Evolutionary conservation across 768 basidiomycete genomes (phyloP).

Genomic region (Pleurotus sapidus): DNA sequence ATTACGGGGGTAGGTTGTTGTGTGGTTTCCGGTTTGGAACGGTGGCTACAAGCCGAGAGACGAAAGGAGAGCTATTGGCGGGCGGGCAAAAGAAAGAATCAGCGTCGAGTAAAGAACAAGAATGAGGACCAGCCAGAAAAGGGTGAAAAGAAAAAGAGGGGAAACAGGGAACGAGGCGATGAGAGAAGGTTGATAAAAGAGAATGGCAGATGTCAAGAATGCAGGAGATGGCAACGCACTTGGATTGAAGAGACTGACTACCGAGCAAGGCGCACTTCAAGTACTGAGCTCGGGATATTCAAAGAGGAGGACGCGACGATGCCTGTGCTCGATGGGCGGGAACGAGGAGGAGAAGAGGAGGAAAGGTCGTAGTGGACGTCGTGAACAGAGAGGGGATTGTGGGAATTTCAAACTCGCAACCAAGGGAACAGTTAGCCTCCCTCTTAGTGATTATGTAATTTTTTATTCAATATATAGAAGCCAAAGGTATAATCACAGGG

Average conservation of each 20-base stretch:
- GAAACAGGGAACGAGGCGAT: neutral
- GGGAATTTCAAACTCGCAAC: conserved; percentile 3
- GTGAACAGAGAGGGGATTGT: conserved; percentile 1
- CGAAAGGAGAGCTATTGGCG: conserved; percentile 2
- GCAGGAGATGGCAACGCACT: conserved; percentile 6
- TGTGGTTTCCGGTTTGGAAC: conserved; percentile 4
- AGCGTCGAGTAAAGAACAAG: neutral
- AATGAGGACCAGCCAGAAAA: neutral
- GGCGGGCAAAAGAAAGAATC: neutral
- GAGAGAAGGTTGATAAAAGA: too few species aligned
- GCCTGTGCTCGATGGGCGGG: neutral
- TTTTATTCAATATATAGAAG: neutral
- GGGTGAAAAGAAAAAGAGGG: neutral
- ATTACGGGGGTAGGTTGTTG: neutral
- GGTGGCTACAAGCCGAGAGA: conserved; percentile 9
- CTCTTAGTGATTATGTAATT: conserved; percentile 4
- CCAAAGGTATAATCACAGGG: neutral
- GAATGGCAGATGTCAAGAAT: neutral
- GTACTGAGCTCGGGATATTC: conserved; percentile 2
- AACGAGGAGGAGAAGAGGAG: conserved; percentile 13
- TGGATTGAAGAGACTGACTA: conserved; percentile 4
- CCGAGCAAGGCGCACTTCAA: conserved; percentile 4
- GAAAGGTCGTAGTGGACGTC: conserved; percentile 13
- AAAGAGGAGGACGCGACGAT: neutral
- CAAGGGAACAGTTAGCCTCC: conserved; percentile 9